A percentile compares a stretch with the other conserved stretches of the same genome.
phyloP scores from a whole-genome alignment of 2,329 filamentous ascomycete genomes.

The Beauveria brongniartii region DNA sequence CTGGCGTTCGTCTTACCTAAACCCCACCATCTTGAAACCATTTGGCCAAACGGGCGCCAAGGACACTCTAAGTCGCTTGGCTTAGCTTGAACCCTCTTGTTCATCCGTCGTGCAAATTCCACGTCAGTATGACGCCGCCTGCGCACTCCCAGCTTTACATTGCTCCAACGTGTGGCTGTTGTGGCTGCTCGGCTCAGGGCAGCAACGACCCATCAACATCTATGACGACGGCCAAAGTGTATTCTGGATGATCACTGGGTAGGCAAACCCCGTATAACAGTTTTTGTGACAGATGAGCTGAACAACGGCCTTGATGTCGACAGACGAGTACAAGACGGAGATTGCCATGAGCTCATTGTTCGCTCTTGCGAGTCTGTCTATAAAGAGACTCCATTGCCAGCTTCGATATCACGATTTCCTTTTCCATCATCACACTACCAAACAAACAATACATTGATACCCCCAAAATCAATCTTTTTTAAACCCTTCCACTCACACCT shows the following conservation, averaged over 20 bases:
- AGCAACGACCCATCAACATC: conserved; percentile 1
- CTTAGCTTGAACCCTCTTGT: background rate
- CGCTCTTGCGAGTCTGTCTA: background rate
- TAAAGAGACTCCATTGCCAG: background rate
- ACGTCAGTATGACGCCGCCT: conserved; percentile 9
- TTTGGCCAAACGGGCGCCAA: background rate
- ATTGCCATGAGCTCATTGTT: background rate
- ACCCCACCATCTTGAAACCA: conserved; percentile 5
- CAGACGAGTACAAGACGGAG: background rate
- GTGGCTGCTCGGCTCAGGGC: background rate
- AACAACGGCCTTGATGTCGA: background rate
- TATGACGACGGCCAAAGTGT: conserved; percentile 8
- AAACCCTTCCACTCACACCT: background rate
- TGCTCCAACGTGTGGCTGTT: background rate
- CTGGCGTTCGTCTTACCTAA: background rate
- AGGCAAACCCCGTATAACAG: background rate
- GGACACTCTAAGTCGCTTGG: background rate
- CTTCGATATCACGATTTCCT: conserved; percentile 9
- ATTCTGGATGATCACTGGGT: background rate
- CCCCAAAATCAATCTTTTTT: conserved; percentile 2
- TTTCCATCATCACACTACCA: conserved; percentile 14
- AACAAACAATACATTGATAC: conserved; percentile 8
- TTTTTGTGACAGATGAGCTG: conserved; percentile 3
- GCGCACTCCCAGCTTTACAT: background rate
- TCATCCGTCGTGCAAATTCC: background rate